Base-by-base conservation (phyloP, 331 rosid genomes). In the Acacia concinna region DNA sequence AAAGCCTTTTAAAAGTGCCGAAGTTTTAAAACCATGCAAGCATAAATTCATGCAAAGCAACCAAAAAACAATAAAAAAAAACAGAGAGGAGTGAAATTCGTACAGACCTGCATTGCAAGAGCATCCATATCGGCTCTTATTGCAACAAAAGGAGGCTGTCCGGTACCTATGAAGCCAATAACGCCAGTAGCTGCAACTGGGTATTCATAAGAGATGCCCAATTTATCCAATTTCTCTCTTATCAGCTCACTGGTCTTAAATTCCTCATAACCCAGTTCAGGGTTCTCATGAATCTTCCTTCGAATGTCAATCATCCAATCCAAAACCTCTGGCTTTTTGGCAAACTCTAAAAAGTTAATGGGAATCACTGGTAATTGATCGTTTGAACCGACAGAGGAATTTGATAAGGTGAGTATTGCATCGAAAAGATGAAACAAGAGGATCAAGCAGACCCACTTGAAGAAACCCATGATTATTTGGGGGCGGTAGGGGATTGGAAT, bases 41-140 rank as follows among this genome's bases (percentile, higher is more conserved):
- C 17, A 52, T 31, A 4, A 30, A 73, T 4, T 30, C 4, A 38
- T 23, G 5, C 25, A 27, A 57, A 25, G 64, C 25, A 49, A 49
- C 1, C 1, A 17, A 3, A 21, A 27, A 57, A 8, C 4, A 25
- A 37, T 28, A 6, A 23, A 21, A 27, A 69, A 6, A 62, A 75
- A 17, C n/a, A n/a, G n/a, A n/a, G n/a, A 28, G 6, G n/a, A 77
- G 59, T 7, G 46, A 12, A 5, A 68, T 73, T 73, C 27, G 79
- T 49, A 25, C 63, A 9, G 5, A 88, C 97, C 97, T 89, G 88
- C 81, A 89, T 82, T 37, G 76, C 77, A 57, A 90, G 89, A 78
- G 97, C 97, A 86, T 90, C 96, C 93, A 90, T 92, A 63, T 92
- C 96, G 20, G 96, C 92, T 85, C 97, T 87, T 15, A 92, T 64